Conservation (phyloP, 495 filamentous ascomycete species). For the Paragyromitra xinjiangensis region DNA sequence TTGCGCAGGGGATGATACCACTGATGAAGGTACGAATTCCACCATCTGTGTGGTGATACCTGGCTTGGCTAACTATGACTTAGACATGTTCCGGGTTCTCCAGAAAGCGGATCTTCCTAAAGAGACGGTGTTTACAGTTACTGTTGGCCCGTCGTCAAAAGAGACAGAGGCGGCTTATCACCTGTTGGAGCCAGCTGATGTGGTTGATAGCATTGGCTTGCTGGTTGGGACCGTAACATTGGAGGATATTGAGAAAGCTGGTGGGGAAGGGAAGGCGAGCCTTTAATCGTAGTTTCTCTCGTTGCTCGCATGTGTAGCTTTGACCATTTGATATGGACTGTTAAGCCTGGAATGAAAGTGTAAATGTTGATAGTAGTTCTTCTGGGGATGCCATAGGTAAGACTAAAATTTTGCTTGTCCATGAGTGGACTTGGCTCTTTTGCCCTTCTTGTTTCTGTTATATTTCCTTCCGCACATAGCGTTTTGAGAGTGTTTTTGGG, state of each 20-base stretch:
- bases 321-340: constrained; percentile 1
- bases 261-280: constrained; percentile 27
- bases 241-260: constrained; percentile 66
- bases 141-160: constrained; percentile 86
- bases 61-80: neutral
- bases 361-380: neutral
- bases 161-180: constrained; percentile 87
- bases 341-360: neutral
- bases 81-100: constrained; percentile 65
- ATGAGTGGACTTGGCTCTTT: neutral
- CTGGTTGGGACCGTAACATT: constrained; percentile 67
- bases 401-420: neutral
- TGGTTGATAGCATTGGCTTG: constrained; percentile 78
- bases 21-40: constrained; percentile 82
- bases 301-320: neutral
- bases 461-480: constrained; percentile 25
- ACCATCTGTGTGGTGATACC: neutral
- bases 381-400: neutral
- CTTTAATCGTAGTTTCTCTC: neutral
- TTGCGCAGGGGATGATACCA: constrained; percentile 93
- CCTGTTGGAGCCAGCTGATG: constrained; percentile 83
- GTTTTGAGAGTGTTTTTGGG: neutral
- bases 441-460: neutral
- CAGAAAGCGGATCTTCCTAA: constrained; percentile 41
- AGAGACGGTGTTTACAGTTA: constrained; percentile 75